Base-by-base conservation (phyloP, 2,329 filamentous ascomycete species). In the Chaetomium sp. region DNA sequence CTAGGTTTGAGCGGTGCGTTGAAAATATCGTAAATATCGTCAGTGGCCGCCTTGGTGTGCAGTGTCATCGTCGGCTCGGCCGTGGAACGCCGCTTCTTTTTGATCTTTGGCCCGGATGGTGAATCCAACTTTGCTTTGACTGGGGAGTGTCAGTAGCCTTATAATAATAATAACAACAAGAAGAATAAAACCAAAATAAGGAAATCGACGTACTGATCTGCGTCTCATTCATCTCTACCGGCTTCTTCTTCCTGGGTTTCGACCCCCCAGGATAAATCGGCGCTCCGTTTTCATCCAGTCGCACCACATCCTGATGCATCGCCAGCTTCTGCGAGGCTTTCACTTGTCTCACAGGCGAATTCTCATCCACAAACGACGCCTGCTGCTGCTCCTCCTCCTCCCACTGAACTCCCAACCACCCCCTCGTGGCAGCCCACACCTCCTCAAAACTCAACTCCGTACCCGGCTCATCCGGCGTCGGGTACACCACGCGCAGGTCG, bases 1-100 rank as follows among this genome's bases (percentile, higher is more conserved):
- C 62, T 68, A 52, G 70, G 59, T 54, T 74, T 72, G 19, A 92
- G 70, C 1, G 94, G 92, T 56, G 94, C 88, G 66, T 94, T 97
- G 73, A 97, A 99, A 48, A 99, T 89, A 56, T 91, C 91, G 66
- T 97, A 97, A 52, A 99, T 96, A 64, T 99, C 94, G 64, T 97
- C 91, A 59, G 92, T 96, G 4, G 94, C 94, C 61, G 94, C 92
- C 64, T 84, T 89, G 10, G 94, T 99, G 68, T 97, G 91, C 62
- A 99, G 82, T 0, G 94, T 99, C 91, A 99, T 96, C 1, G 94
- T 99, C n/a, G 91, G 89, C 70, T 97, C 92, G 51, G 79, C 75
- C 2, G 71, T 70, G 64, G 64, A 62, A 38, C 58, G 65, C 53
- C 85, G 85, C 69, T 88, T 94, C 70, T 86, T 87, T 61, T 86